Evolutionary conservation across 1,284 basidiomycete genomes (phyloP).

Genomic region (Cutaneotrichosporon sp.): DNA sequence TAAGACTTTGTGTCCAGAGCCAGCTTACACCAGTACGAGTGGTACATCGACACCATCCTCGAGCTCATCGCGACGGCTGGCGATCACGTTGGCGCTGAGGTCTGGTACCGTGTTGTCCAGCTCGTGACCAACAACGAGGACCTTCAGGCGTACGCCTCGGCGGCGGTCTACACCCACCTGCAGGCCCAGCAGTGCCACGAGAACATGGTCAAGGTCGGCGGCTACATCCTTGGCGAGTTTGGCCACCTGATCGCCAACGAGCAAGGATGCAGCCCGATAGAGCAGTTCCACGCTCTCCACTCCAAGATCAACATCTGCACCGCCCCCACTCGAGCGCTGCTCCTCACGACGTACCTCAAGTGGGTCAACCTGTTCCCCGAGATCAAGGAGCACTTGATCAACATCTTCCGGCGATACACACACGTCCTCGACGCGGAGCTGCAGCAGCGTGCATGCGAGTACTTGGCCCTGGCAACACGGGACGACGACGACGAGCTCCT

Average conservation of each 20-base stretch:
- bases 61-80: constrained; percentile 94
- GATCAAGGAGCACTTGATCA: constrained; percentile 89
- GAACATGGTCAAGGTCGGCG: constrained; percentile 96
- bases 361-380: constrained; percentile 96
- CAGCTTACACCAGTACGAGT: constrained; percentile 65
- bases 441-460: constrained; percentile 98
- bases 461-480: constrained; percentile 77
- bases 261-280: constrained; percentile 84
- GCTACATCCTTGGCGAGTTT: constrained; percentile 96
- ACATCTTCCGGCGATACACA: constrained; percentile 95
- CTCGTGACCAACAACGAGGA: constrained; percentile 99
- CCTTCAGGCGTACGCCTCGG: constrained; percentile 90
- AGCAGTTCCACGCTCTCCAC: constrained; percentile 93
- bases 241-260: constrained; percentile 92
- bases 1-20: constrained; percentile 54
- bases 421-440: constrained; percentile 97
- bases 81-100: constrained; percentile 97
- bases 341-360: constrained; percentile 97
- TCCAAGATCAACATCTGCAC: constrained; percentile 94
- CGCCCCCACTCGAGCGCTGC: constrained; percentile 85
- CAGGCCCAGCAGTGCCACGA: constrained; percentile 90
- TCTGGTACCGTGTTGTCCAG: constrained; percentile 98
- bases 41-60: constrained; percentile 96
- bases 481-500: constrained; percentile 87
- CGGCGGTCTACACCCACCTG: constrained; percentile 89